phyloP scores from a whole-genome alignment of 2,329 filamentous ascomycete genomes.

The Pseudonectria buxi region DNA sequence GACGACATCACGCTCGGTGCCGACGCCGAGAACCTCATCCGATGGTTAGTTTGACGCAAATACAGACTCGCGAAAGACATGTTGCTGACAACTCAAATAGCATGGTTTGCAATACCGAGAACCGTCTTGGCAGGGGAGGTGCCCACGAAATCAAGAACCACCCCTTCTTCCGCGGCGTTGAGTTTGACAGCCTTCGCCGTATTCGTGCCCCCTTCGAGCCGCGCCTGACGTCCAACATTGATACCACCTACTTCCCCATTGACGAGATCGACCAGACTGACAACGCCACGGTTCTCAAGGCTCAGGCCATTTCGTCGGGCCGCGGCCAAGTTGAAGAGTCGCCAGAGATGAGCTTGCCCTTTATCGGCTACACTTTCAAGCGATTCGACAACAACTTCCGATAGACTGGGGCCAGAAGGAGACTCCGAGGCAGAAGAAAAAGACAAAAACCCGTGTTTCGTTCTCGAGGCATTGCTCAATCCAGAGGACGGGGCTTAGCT shows the following conservation, averaged over 20 bases:
- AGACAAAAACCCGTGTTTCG: no score
- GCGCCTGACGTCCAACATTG: slow-evolving; percentile 83
- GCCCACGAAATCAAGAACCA: slow-evolving; percentile 91
- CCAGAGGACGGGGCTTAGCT: no score
- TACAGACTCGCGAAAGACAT: no score
- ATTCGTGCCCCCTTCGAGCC: slow-evolving; percentile 97
- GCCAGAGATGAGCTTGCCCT: slow-evolving; percentile 91
- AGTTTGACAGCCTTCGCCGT: slow-evolving; percentile 85
- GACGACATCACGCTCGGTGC: slow-evolving; percentile 84
- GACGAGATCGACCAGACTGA: slow-evolving; percentile 98
- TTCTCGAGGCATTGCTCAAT: no score
- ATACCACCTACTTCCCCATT: slow-evolving; percentile 97
- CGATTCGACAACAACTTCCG: slow-evolving; percentile 74
- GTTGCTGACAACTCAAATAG: slow-evolving; percentile 38
- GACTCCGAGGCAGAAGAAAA: background rate
- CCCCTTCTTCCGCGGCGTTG: slow-evolving; percentile 92
- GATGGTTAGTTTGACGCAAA: slow-evolving; percentile 71
- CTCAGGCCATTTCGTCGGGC: slow-evolving; percentile 68
- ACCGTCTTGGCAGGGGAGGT: slow-evolving; percentile 80
- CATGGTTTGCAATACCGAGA: slow-evolving; percentile 88
- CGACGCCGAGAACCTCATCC: slow-evolving; percentile 86
- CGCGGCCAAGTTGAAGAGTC: slow-evolving; percentile 62
- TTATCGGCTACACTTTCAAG: slow-evolving; percentile 67
- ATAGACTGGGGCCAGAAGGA: slow-evolving; percentile 23
- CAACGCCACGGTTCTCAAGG: slow-evolving; percentile 78